These are phyloP conservation scores for Pterocarpus santalinus DNA, from an alignment of 306 rosid species.

Conservation along the genomic window DNA sequence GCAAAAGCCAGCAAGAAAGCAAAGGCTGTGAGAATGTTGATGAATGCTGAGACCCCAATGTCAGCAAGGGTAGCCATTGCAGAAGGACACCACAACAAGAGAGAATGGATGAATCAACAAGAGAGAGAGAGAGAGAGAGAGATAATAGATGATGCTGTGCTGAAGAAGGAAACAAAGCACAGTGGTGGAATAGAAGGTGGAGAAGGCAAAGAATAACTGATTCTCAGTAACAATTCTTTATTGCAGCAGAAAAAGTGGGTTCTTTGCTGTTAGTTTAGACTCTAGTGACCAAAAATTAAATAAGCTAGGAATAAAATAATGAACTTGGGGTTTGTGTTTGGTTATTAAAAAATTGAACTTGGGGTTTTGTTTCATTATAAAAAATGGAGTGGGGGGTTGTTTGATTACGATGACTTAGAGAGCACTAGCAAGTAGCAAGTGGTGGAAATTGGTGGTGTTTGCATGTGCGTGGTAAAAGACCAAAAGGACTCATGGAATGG, in stretches of 20 bases:
- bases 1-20: constrained; percentile 92
- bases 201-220: constrained; percentile 50
- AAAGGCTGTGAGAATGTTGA: constrained; percentile 79
- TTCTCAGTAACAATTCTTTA: constrained; percentile 42
- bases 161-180: constrained; percentile 26
- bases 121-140: not conserved
- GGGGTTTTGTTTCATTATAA: not conserved
- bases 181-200: constrained; percentile 31
- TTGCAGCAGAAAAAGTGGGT: constrained; percentile 25
- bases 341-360: not conserved
- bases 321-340: not conserved
- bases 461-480: constrained; percentile 52
- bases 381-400: constrained; percentile 44
- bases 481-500: constrained; percentile 10
- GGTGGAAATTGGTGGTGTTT: not conserved
- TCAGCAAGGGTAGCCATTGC: constrained; percentile 86
- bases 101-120: not conserved
- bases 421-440: not conserved
- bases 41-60: constrained; percentile 89
- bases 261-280: constrained; percentile 46
- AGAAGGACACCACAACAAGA: constrained; percentile 36
- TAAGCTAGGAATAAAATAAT: not conserved
- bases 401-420: constrained; percentile 46
- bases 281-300: constrained; percentile 10
- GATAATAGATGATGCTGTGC: not conserved